Evolutionary conservation across 352 stramenopile species (phyloP), one percentile per base, ranked within the genome.

Genomic region (Phytophthora idaei): DNA sequence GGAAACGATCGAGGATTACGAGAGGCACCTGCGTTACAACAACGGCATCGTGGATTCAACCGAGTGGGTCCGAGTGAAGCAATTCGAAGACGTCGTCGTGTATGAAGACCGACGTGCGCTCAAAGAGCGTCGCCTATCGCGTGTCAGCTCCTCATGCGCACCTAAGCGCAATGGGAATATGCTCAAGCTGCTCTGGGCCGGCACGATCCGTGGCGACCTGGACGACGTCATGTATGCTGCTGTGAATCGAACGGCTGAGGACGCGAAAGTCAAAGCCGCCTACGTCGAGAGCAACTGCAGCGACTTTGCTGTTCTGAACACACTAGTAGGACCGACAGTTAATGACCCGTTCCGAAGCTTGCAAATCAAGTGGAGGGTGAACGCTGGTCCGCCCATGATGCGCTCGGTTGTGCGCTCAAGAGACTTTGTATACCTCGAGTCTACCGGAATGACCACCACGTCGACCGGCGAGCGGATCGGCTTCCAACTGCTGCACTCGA

Each of bases 341-440:
- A 58, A 77, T 0, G 69, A 85, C 14, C 81, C 81, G 25, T 90
- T 88, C 44, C 64, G 69, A 15, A 66, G 57, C 1, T 36, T 88
- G 34, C 71, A 77, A 42, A 46, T 90, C 47, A 83, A 83, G 47
- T 90, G 80, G 80, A 66, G 61, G 17, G 72, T 86, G 67, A 87
- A 89, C n/a, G 71, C 64, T 2, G 77, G 78, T 12, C 72, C 80
- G 0, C 37, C 73, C 4, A 67, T 78, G 54, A 80, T 83, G 58
- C 73, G 74, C 15, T 76, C 67, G 10, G 50, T 87, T 48, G 75
- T 87, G 60, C 79, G 79, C 17, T 76, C 64, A 25, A 76, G 80
- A 39, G 80, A 89, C 62, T 84, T 86, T 57, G 76, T 89, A 8
- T 87, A 78, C 41, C 47, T 87, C 57, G 78, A 89, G 51, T 74